Evolutionary conservation across 202 grass and related monocot genomes (phyloP).

Genomic region (Alloteropsis angusta): DNA sequence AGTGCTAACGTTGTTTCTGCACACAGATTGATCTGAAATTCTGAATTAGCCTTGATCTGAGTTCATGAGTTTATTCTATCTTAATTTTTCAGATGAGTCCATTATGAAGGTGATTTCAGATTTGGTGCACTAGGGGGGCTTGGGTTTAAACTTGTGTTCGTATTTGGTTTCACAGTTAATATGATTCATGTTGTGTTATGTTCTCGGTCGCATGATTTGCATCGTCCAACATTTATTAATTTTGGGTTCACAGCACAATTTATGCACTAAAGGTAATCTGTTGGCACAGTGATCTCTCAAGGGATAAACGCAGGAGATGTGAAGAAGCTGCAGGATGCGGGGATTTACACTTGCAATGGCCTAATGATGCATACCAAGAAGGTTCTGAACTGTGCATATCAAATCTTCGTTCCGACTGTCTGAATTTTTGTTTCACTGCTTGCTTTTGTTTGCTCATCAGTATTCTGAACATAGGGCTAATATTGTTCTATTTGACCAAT

Average conservation of each 20-base stretch:
- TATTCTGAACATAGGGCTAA: not conserved
- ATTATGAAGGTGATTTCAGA: too few species aligned
- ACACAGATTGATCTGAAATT: too few species aligned
- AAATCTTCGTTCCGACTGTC: not conserved
- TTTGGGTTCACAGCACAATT: not conserved
- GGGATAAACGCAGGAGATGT: constrained; percentile 94
- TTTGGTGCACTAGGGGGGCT: not conserved
- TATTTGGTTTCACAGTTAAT: not conserved
- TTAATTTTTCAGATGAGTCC: too few species aligned
- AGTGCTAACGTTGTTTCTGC: too few species aligned
- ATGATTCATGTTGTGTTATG: not conserved
- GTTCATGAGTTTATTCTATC: too few species aligned
- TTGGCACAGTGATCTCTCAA: constrained; percentile 71
- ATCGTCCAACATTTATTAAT: not conserved
- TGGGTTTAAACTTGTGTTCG: not conserved
- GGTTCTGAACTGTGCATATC: constrained; percentile 28
- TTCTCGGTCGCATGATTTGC: not conserved
- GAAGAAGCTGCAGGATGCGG: constrained; percentile 95
- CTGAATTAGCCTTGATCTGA: too few species aligned
- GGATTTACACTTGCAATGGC: constrained; percentile 96
- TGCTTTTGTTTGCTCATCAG: not conserved
- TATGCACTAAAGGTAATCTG: not conserved
- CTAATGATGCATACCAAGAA: constrained; percentile 99
- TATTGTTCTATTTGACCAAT: not conserved
- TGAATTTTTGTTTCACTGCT: not conserved